Conservation (phyloP, 805 yeast genomes). For the Candida loeiensis region DNA sequence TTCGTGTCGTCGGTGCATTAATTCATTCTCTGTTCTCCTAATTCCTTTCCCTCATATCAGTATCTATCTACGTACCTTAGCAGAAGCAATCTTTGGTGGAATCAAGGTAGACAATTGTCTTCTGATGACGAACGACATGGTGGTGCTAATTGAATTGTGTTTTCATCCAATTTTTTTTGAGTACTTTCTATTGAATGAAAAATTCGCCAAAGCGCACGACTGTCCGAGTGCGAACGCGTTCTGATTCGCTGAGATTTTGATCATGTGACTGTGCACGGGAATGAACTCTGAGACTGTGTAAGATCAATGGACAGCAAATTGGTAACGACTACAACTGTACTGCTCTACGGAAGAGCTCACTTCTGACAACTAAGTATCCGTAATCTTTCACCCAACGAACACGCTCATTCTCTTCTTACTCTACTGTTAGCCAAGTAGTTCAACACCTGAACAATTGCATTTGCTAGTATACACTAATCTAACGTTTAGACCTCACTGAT, state of each 20-base stretch:
- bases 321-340: not conserved
- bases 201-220: constrained; percentile 7
- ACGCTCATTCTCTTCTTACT: not conserved
- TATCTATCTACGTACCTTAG: constrained; percentile 48
- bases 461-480: constrained; percentile 4
- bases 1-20: no score
- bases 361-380: no score
- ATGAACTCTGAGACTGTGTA: no score
- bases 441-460: no score
- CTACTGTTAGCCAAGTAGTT: not conserved
- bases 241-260: constrained; percentile 5
- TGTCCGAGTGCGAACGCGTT: constrained; percentile 1
- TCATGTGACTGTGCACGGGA: not conserved
- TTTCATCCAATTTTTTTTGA: constrained; percentile 13
- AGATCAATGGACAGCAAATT: not conserved
- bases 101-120: constrained; percentile 93
- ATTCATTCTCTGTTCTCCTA: no score
- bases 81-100: constrained; percentile 98
- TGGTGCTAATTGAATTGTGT: constrained; percentile 11
- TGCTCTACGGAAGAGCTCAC: no score
- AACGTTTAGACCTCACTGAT: constrained; percentile 33
- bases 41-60: not conserved
- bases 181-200: constrained; percentile 4
- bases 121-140: constrained; percentile 82
- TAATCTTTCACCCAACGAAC: no score